These are phyloP conservation scores for Nakazawaea siamensis DNA, from an alignment of 805 yeast genomes.

Conservation along the genomic window DNA sequence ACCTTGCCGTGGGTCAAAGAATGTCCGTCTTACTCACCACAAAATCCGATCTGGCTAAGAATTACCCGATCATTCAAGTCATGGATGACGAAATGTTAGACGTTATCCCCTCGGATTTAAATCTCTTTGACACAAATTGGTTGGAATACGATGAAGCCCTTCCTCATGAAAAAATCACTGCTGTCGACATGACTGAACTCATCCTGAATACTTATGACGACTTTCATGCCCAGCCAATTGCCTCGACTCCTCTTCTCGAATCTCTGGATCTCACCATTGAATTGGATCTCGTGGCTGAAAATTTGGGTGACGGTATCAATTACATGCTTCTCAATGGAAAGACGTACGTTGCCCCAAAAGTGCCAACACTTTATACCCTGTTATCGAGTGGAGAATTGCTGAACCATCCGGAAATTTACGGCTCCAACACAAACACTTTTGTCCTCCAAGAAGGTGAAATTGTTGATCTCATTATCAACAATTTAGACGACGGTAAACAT, in stretches of 20 bases:
- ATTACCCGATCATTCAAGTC: slow-evolving; percentile 54
- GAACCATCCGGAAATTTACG: slow-evolving; percentile 56
- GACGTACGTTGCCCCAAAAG: slow-evolving; percentile 57
- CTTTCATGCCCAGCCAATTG: slow-evolving; percentile 33
- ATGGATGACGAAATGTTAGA: slow-evolving; percentile 67
- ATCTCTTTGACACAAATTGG: slow-evolving; percentile 45
- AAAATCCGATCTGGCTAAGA: slow-evolving; percentile 31
- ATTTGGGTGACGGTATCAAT: slow-evolving; percentile 64
- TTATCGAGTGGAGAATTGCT: slow-evolving; percentile 52
- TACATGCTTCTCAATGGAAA: slow-evolving; percentile 71
- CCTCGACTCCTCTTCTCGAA: slow-evolving; percentile 32
- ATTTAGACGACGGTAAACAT: slow-evolving; percentile 72
- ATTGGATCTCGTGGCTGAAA: slow-evolving; percentile 55
- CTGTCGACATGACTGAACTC: slow-evolving; percentile 64
- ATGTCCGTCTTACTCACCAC: slow-evolving; percentile 61
- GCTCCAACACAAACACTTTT: slow-evolving; percentile 58
- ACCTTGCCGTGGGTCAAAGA: slow-evolving; percentile 77
- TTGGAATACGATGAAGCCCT: slow-evolving; percentile 36
- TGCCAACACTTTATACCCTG: slow-evolving; percentile 62
- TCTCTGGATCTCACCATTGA: slow-evolving; percentile 57
- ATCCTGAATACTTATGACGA: slow-evolving; percentile 35
- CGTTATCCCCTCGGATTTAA: slow-evolving; percentile 49
- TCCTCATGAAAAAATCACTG: slow-evolving; percentile 38
- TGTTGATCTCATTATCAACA: slow-evolving; percentile 71
- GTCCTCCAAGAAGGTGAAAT: slow-evolving; percentile 54